phyloP scores from a whole-genome alignment of 331 rosid species.

The Quercus phellos region DNA sequence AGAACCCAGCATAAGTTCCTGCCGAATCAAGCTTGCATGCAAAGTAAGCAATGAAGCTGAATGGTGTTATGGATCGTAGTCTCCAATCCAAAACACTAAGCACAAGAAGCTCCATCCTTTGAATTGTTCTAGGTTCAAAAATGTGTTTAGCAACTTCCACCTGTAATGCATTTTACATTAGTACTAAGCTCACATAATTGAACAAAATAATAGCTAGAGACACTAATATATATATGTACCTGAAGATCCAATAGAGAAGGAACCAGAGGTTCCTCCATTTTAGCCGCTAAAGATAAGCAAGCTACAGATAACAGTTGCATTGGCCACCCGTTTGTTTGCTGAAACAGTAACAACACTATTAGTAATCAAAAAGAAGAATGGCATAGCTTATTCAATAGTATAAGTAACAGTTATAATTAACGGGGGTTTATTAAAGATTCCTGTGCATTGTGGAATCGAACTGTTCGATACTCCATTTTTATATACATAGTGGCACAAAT shows the following conservation, averaged over 20 bases:
- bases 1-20: conserved; percentile 54
- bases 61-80: conserved; percentile 89
- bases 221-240: conserved; percentile 36
- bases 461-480: no score
- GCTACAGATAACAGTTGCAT: conserved; percentile 88
- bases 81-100: conserved; percentile 89
- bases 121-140: conserved; percentile 82
- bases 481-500: conserved; percentile 3
- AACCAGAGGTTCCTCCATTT: conserved; percentile 94
- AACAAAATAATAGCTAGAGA: not conserved
- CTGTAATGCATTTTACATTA: conserved; percentile 31
- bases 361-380: conserved; percentile 1
- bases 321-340: conserved; percentile 86
- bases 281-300: conserved; percentile 96
- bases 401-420: not conserved
- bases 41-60: conserved; percentile 74
- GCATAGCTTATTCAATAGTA: not conserved
- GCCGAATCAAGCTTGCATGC: conserved; percentile 80
- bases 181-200: not conserved
- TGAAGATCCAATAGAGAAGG: conserved; percentile 90
- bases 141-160: conserved; percentile 77
- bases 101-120: conserved; percentile 87
- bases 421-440: not conserved
- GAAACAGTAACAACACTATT: conserved; percentile 24
- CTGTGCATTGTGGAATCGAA: conserved; percentile 8